These are phyloP conservation scores for Immersiporthe knoxdaviesiana DNA, from an alignment of 2,329 filamentous ascomycete genomes.

Conservation along the genomic window DNA sequence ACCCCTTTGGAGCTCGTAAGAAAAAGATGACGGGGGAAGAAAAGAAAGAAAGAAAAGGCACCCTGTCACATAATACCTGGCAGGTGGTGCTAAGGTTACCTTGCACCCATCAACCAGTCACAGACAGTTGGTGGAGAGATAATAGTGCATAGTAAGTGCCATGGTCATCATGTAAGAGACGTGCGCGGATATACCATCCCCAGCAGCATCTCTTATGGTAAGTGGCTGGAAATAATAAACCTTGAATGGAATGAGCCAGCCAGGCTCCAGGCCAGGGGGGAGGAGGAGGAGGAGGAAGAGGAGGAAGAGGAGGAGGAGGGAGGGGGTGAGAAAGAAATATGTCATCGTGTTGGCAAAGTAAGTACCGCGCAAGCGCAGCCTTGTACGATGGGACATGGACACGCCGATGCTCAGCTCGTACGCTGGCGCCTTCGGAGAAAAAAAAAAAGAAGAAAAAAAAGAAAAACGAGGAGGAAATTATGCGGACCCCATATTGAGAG, in stretches of 20 bases:
- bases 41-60: no score
- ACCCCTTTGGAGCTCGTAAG: background rate
- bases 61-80: no score
- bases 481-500: background rate
- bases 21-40: no score
- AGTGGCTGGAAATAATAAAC: background rate
- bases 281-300: no score
- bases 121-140: conserved; percentile 1
- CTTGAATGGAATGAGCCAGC: background rate
- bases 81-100: no score
- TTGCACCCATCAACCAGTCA: no score
- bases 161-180: background rate
- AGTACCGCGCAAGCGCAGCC: background rate
- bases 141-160: background rate
- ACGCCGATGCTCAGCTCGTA: conserved; percentile 2
- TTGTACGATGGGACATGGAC: conserved; percentile 1
- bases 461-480: background rate
- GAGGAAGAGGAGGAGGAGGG: no score
- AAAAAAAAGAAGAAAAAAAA: no score
- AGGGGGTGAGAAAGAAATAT: background rate
- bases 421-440: background rate
- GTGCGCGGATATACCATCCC: background rate
- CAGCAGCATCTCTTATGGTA: background rate
- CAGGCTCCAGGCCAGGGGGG: background rate
- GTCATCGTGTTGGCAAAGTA: background rate